phyloP scores from a whole-genome alignment of 2,329 filamentous ascomycete species.

The Blumeriella jaapii region DNA sequence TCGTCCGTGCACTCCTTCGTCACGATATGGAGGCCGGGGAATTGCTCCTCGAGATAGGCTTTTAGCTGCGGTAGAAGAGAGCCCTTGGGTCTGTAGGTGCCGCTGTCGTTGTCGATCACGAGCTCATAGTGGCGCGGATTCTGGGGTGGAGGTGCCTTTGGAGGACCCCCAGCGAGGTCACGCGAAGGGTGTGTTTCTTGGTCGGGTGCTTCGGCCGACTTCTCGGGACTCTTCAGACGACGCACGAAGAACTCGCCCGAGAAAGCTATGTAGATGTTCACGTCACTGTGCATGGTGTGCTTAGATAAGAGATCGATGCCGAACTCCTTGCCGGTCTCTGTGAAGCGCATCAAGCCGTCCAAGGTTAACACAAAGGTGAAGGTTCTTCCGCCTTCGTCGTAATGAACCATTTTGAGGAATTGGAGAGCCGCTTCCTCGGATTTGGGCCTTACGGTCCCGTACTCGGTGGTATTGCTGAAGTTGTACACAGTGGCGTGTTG shows the following conservation, averaged over 20 bases:
- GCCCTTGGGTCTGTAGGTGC: conserved; percentile 83
- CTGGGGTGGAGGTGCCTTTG: conserved; percentile 32
- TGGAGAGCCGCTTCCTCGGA: conserved; percentile 61
- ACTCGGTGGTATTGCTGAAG: conserved; percentile 65
- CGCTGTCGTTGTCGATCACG: conserved; percentile 89
- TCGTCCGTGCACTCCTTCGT: conserved; percentile 72
- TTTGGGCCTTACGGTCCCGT: conserved; percentile 55
- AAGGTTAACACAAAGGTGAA: conserved; percentile 90
- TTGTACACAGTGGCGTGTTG: conserved; percentile 87
- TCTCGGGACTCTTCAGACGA: conserved; percentile 44
- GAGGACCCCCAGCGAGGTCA: conserved; percentile 37
- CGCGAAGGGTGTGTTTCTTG: conserved; percentile 42
- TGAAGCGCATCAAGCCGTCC: conserved; percentile 79
- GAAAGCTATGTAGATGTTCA: conserved; percentile 81
- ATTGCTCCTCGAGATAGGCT: conserved; percentile 56
- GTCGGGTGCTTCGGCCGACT: conserved; percentile 32
- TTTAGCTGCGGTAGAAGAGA: conserved; percentile 61
- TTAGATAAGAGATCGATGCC: conserved; percentile 88
- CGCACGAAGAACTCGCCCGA: conserved; percentile 90
- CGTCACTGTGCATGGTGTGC: conserved; percentile 94
- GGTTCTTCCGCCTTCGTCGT: conserved; percentile 72
- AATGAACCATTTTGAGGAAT: conserved; percentile 79
- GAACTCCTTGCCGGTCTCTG: conserved; percentile 91
- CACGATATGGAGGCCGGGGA: conserved; percentile 65
- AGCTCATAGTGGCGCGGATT: conserved; percentile 62